phyloP scores from a whole-genome alignment of 108 stramenopile species.

The Halocafeteria seosinensis region DNA sequence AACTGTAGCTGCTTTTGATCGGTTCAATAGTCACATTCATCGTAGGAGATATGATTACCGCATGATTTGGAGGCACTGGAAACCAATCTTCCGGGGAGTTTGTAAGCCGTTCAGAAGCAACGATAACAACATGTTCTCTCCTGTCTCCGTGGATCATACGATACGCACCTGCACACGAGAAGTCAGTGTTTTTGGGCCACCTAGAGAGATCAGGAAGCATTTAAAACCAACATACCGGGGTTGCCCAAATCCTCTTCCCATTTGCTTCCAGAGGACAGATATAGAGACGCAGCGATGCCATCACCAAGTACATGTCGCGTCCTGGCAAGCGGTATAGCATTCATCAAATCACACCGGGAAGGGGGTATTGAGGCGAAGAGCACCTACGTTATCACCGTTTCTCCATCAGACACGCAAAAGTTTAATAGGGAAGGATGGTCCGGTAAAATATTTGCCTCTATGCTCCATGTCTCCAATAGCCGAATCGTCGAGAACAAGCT shows the following conservation, averaged over 20 bases:
- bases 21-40: conserved; percentile 6
- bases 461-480: too few species aligned
- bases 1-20: too few species aligned
- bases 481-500: too few species aligned
- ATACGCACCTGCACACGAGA: background rate
- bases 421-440: conserved; percentile 17
- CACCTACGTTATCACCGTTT: conserved; percentile 20
- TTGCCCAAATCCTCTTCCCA: conserved; percentile 15
- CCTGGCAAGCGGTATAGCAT: too few species aligned
- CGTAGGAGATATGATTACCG: conserved; percentile 3
- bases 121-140: conserved; percentile 7
- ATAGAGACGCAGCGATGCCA: conserved; percentile 11
- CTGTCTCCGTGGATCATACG: conserved; percentile 10
- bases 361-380: too few species aligned
- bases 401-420: conserved; percentile 34
- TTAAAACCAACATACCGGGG: too few species aligned
- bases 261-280: conserved; percentile 4
- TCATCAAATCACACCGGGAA: too few species aligned
- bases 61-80: conserved; percentile 6
- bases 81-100: conserved; percentile 12
- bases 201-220: too few species aligned
- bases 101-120: conserved; percentile 15
- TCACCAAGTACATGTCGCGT: conserved; percentile 12
- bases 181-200: background rate
- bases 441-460: too few species aligned